Percentiles rank a stretch among this genome's conserved stretches.
phyloP scores from a whole-genome alignment of 768 basidiomycete species.

The Leucogyrophana mollusca region DNA sequence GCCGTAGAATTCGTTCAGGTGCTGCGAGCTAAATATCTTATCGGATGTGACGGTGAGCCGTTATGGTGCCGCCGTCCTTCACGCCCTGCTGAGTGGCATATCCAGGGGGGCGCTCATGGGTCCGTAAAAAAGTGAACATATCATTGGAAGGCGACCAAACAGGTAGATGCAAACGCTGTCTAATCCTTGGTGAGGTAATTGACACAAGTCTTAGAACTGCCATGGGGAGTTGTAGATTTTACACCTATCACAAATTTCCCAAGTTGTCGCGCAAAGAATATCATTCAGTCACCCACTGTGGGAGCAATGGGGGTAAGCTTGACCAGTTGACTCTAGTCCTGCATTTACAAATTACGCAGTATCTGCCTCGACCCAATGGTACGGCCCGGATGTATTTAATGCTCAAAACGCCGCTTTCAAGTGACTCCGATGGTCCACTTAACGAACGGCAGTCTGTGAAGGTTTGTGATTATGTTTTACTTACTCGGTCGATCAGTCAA shows the following conservation, averaged over 20 bases:
- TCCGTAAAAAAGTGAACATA: constrained; percentile 12
- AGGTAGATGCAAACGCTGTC: not conserved
- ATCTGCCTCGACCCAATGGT: constrained; percentile 14
- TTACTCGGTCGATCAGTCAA: too few species aligned
- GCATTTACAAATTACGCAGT: constrained; percentile 3
- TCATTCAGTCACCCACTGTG: constrained; percentile 12
- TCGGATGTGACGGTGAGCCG: constrained; percentile 21
- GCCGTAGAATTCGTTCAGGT: constrained; percentile 1
- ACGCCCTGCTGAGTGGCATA: not conserved
- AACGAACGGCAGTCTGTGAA: too few species aligned
- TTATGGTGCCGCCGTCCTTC: too few species aligned
- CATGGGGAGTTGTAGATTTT: constrained; percentile 21
- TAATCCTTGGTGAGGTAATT: not conserved
- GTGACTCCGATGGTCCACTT: not conserved
- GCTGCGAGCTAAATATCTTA: constrained; percentile 18
- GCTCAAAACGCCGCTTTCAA: not conserved
- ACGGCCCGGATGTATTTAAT: constrained; percentile 13
- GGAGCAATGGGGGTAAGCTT: constrained; percentile 8
- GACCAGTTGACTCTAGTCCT: not conserved
- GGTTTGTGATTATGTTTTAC: too few species aligned
- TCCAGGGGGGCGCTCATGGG: constrained; percentile 21
- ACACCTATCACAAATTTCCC: constrained; percentile 16
- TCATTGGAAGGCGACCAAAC: constrained; percentile 17
- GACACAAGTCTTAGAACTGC: constrained; percentile 4
- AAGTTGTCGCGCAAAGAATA: constrained; percentile 11